Percentiles rank a stretch among this genome's conserved stretches.
phyloP scores from a whole-genome alignment of 1,139 yeast genomes.

The Yamadazyma oceani region DNA sequence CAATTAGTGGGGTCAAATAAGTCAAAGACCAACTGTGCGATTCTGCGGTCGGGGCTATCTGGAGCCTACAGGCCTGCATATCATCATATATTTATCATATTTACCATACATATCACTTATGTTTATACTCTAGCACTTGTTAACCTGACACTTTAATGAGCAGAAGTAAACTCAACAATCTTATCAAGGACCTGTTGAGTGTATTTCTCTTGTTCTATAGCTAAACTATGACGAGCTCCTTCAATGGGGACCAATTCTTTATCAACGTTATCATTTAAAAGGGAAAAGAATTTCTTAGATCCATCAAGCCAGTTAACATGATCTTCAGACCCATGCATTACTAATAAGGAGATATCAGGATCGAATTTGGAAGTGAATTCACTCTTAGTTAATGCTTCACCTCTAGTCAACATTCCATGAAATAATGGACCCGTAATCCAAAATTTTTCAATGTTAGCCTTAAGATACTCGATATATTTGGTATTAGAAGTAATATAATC shows the following conservation, averaged over 20 bases:
- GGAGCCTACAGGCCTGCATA: too few species aligned
- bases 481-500: conserved; percentile 59
- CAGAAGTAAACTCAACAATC: conserved; percentile 7
- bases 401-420: conserved; percentile 67
- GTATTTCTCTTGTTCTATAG: conserved; percentile 43
- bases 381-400: conserved; percentile 48
- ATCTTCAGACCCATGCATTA: conserved; percentile 46
- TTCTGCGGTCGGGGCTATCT: too few species aligned
- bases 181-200: conserved; percentile 25
- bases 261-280: conserved; percentile 32
- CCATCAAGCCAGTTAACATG: conserved; percentile 57
- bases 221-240: conserved; percentile 46
- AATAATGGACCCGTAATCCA: conserved; percentile 44
- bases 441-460: conserved; percentile 37
- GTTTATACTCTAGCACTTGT: too few species aligned
- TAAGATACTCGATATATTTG: conserved; percentile 46
- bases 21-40: too few species aligned
- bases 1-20: too few species aligned
- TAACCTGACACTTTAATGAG: too few species aligned
- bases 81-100: too few species aligned
- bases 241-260: conserved; percentile 28
- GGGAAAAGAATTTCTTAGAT: conserved; percentile 45
- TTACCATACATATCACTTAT: too few species aligned
- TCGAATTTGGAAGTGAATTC: conserved; percentile 43
- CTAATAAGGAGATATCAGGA: conserved; percentile 45